Evolutionary conservation across 2,329 filamentous ascomycete genomes (phyloP).

Genomic region (Capronia coronata): DNA sequence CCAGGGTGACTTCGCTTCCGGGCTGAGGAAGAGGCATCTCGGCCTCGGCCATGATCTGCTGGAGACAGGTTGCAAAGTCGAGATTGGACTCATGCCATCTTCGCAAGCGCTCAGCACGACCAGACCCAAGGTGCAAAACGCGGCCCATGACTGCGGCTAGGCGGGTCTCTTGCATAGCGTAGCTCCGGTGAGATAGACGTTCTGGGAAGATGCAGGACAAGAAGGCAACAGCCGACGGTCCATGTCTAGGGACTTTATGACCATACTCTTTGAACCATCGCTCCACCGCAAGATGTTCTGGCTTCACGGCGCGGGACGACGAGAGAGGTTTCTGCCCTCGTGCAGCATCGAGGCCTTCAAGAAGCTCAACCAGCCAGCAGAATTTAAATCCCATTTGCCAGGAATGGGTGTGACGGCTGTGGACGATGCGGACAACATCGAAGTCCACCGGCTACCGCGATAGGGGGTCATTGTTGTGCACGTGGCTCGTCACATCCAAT

Average conservation of each 20-base stretch:
- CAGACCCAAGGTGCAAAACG: slow-evolving; percentile 58
- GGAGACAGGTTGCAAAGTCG: slow-evolving; percentile 67
- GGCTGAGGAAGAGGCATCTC: slow-evolving; percentile 38
- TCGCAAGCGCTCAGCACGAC: slow-evolving; percentile 55
- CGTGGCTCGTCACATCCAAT: too few species aligned
- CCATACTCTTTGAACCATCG: slow-evolving; percentile 66
- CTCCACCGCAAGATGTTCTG: slow-evolving; percentile 44
- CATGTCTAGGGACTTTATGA: slow-evolving; percentile 49
- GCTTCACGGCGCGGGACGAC: slow-evolving; percentile 30
- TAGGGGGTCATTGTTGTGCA: neutral
- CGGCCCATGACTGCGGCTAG: slow-evolving; percentile 63
- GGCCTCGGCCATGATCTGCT: slow-evolving; percentile 56
- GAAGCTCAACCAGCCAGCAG: slow-evolving; percentile 63
- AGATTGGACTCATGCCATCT: slow-evolving; percentile 56
- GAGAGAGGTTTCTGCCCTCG: slow-evolving; percentile 34
- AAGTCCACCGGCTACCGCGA: neutral
- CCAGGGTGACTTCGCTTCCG: slow-evolving; percentile 52
- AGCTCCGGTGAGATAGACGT: slow-evolving; percentile 69
- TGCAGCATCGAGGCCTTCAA: slow-evolving; percentile 59
- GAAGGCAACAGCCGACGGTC: slow-evolving; percentile 56
- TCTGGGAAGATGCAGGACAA: slow-evolving; percentile 72
- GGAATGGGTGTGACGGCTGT: neutral
- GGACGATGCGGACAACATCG: neutral
- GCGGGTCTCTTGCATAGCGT: slow-evolving; percentile 56
- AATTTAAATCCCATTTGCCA: slow-evolving; percentile 51